phyloP scores from a whole-genome alignment of 352 stramenopile genomes.

The Nothophytophthora sp. region DNA sequence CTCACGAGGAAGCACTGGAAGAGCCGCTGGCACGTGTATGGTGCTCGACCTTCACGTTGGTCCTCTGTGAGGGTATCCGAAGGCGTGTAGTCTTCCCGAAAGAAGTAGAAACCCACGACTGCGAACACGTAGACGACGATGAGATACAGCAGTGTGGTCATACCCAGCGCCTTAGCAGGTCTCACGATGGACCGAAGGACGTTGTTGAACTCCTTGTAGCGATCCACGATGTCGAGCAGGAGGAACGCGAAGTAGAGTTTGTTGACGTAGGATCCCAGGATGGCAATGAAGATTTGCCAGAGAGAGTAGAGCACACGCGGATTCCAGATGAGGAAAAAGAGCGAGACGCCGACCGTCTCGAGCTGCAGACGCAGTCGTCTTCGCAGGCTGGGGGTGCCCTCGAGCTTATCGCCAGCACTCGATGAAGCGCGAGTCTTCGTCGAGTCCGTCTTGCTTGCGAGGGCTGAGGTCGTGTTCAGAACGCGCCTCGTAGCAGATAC shows the following conservation, averaged over 20 bases:
- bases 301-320: slow-evolving; percentile 60
- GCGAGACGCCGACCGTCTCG: slow-evolving; percentile 37
- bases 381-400: not conserved
- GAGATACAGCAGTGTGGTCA: slow-evolving; percentile 70
- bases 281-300: slow-evolving; percentile 56
- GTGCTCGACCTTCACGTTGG: slow-evolving; percentile 32
- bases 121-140: slow-evolving; percentile 78
- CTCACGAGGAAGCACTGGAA: slow-evolving; percentile 78
- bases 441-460: not conserved
- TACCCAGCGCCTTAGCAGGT: slow-evolving; percentile 53
- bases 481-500: not conserved
- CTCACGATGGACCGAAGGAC: slow-evolving; percentile 65
- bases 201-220: slow-evolving; percentile 76
- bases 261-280: slow-evolving; percentile 66
- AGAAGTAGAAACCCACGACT: slow-evolving; percentile 74
- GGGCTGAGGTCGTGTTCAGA: not conserved
- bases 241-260: slow-evolving; percentile 83
- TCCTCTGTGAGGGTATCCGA: slow-evolving; percentile 21
- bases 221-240: slow-evolving; percentile 74
- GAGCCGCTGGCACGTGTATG: slow-evolving; percentile 65
- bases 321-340: slow-evolving; percentile 54
- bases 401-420: not conserved
- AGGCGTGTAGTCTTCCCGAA: slow-evolving; percentile 63
- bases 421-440: not conserved
- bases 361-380: slow-evolving; percentile 19